Evolutionary conservation across 306 rosid species (phyloP).

Genomic region (Vigna radiata): DNA sequence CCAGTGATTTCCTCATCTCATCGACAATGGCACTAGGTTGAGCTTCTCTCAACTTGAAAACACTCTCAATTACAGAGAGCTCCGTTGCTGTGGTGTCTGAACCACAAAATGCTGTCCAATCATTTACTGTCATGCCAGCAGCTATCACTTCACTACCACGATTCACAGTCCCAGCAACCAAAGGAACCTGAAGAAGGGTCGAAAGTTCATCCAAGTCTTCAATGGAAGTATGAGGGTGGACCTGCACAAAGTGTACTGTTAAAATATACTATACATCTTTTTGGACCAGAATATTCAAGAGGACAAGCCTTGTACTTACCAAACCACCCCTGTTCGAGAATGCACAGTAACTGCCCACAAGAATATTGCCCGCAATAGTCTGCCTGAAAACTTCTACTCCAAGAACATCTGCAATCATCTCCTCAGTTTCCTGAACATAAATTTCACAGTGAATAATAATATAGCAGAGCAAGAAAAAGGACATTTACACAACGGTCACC

Average conservation of each 20-base stretch:
- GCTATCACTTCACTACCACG: conserved; percentile 83
- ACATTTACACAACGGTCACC: not conserved
- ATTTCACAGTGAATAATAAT: conserved; percentile 12
- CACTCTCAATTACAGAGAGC: conserved; percentile 81
- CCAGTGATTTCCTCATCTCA: conserved; percentile 86
- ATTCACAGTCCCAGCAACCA: conserved; percentile 82
- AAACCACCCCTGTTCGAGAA: conserved; percentile 86
- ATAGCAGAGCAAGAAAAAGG: not conserved
- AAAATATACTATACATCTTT: not conserved
- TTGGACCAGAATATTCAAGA: not conserved
- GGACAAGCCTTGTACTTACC: conserved; percentile 55
- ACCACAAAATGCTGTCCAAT: conserved; percentile 93
- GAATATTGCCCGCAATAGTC: conserved; percentile 77
- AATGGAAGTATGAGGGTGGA: conserved; percentile 86
- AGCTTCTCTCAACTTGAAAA: conserved; percentile 81
- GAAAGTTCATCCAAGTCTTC: conserved; percentile 89
- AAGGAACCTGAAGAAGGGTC: conserved; percentile 87
- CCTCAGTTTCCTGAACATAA: conserved; percentile 78
- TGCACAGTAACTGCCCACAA: conserved; percentile 83
- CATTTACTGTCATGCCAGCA: conserved; percentile 82
- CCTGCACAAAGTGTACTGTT: conserved; percentile 52
- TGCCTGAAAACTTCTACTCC: conserved; percentile 95
- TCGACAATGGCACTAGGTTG: conserved; percentile 70
- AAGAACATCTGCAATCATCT: conserved; percentile 84
- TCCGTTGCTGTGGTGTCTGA: conserved; percentile 93